phyloP scores from a whole-genome alignment of 352 stramenopile species.

The Phytophthora sp. region DNA sequence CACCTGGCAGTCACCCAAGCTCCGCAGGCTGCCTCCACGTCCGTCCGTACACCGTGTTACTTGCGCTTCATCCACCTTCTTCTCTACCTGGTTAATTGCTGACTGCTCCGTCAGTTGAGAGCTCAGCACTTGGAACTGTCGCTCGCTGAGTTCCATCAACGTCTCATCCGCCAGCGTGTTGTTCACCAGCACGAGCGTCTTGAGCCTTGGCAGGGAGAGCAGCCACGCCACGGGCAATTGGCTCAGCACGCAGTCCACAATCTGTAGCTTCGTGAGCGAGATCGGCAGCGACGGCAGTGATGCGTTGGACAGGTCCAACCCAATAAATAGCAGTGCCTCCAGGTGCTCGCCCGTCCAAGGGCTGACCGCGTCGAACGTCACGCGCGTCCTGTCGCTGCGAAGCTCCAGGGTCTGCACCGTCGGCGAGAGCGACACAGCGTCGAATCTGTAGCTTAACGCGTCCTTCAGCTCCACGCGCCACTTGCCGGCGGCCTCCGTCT shows the following conservation, averaged over 20 bases:
- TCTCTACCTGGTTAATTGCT: not conserved
- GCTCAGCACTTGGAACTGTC: slow-evolving; percentile 26
- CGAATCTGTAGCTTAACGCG: slow-evolving; percentile 8
- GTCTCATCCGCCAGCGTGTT: slow-evolving; percentile 17
- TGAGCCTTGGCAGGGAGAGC: slow-evolving; percentile 21
- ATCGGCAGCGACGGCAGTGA: slow-evolving; percentile 30
- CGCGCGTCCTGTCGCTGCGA: slow-evolving; percentile 23
- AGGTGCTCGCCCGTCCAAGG: slow-evolving; percentile 26
- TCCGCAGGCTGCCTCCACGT: slow-evolving; percentile 18
- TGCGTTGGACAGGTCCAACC: slow-evolving; percentile 35
- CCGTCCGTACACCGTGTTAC: slow-evolving; percentile 10
- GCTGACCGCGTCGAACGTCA: slow-evolving; percentile 24
- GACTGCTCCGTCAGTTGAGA: slow-evolving; percentile 5
- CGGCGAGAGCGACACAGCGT: slow-evolving; percentile 3
- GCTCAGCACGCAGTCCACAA: slow-evolving; percentile 35
- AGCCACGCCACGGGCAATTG: slow-evolving; percentile 23
- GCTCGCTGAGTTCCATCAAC: slow-evolving; percentile 25
- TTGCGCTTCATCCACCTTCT: not conserved
- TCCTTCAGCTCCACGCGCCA: slow-evolving; percentile 27
- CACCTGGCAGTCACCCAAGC: slow-evolving; percentile 18
- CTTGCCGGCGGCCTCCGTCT: not conserved
- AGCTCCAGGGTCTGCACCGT: slow-evolving; percentile 24
- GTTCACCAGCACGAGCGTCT: slow-evolving; percentile 29
- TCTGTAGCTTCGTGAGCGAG: slow-evolving; percentile 28
- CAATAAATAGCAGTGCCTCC: slow-evolving; percentile 40